Percentiles rank a stretch among this genome's conserved stretches.
phyloP scores from a whole-genome alignment of 805 yeast genomes.

The Yarrowia deformans region DNA sequence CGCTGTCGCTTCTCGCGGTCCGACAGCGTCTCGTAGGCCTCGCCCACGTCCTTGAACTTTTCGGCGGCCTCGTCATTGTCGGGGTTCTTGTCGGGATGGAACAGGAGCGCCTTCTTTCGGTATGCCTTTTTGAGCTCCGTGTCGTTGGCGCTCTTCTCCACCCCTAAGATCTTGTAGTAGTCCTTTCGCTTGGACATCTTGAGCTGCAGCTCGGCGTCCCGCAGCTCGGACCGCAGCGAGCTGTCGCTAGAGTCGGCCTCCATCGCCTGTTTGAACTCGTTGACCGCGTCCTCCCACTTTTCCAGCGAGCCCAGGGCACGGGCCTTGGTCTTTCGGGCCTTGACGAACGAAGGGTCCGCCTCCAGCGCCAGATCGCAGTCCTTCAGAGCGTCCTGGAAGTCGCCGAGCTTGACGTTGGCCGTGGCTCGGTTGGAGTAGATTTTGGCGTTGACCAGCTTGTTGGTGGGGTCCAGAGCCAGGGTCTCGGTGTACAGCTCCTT shows the following conservation, averaged over 20 bases:
- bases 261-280: slow-evolving; percentile 51
- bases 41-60: slow-evolving; percentile 88
- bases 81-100: slow-evolving; percentile 84
- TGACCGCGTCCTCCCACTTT: slow-evolving; percentile 52
- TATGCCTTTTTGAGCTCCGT: slow-evolving; percentile 75
- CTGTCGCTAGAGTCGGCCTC: slow-evolving; percentile 52
- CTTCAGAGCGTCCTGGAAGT: slow-evolving; percentile 75
- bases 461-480: slow-evolving; percentile 65
- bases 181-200: slow-evolving; percentile 55
- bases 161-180: slow-evolving; percentile 69
- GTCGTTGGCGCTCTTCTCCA: slow-evolving; percentile 58
- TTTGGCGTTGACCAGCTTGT: slow-evolving; percentile 56
- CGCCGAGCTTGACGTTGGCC: slow-evolving; percentile 78
- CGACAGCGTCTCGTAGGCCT: slow-evolving; percentile 83
- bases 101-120: slow-evolving; percentile 70
- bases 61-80: slow-evolving; percentile 79
- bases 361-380: slow-evolving; percentile 77
- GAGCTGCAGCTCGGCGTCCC: slow-evolving; percentile 54
- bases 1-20: slow-evolving; percentile 87
- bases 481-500: slow-evolving; percentile 76
- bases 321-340: slow-evolving; percentile 58
- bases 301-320: slow-evolving; percentile 53
- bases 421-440: slow-evolving; percentile 89
- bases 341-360: slow-evolving; percentile 71
- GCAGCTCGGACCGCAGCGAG: slow-evolving; percentile 51